Percentiles rank a stretch among this genome's conserved stretches.
Evolutionary conservation across 805 yeast species (phyloP).

Genomic region (Sungouiozyma intestinalis): DNA sequence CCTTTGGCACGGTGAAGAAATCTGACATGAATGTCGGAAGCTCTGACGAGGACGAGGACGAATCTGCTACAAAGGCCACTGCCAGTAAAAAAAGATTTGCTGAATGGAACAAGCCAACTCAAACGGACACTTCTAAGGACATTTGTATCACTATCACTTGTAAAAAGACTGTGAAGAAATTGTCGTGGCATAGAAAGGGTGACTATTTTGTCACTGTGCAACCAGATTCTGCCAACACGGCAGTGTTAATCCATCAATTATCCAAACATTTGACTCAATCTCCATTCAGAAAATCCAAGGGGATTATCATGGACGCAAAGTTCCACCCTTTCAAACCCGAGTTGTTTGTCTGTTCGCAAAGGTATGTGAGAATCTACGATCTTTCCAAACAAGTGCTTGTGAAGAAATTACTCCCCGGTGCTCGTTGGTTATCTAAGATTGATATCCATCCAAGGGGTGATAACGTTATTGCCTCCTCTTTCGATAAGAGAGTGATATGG

Average conservation of each 20-base stretch:
- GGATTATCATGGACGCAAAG: constrained; percentile 89
- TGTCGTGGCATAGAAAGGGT: constrained; percentile 96
- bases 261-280: constrained; percentile 92
- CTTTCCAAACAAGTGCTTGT: constrained; percentile 73
- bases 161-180: constrained; percentile 55
- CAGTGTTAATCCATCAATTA: constrained; percentile 88
- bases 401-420: constrained; percentile 88
- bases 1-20: constrained; percentile 44
- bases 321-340: constrained; percentile 97
- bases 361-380: constrained; percentile 85
- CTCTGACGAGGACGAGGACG: constrained; percentile 33
- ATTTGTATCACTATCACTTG: constrained; percentile 64
- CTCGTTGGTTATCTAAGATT: constrained; percentile 83
- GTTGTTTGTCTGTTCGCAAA: constrained; percentile 85
- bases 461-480: constrained; percentile 83
- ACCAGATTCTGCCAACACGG: constrained; percentile 81
- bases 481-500: constrained; percentile 93
- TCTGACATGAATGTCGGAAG: constrained; percentile 31
- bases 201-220: constrained; percentile 95
- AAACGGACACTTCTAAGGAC: constrained; percentile 51
- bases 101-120: constrained; percentile 75
- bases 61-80: constrained; percentile 25
- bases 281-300: constrained; percentile 87
- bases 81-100: constrained; percentile 45
- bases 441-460: constrained; percentile 97